Conservation (phyloP, 805 yeast genomes). For the Candida railenensis region DNA sequence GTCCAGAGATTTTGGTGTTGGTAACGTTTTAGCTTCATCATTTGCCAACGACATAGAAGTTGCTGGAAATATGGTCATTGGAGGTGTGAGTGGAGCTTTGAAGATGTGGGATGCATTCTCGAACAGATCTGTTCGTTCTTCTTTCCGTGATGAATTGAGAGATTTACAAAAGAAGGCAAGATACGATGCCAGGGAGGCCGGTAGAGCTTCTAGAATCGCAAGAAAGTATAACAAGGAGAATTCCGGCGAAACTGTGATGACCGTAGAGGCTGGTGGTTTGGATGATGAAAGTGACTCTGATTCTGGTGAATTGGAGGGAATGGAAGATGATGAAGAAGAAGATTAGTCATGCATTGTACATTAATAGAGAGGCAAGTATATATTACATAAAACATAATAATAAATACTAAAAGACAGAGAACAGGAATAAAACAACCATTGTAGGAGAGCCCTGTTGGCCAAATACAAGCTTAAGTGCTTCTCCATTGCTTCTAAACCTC, state of each 20-base stretch:
- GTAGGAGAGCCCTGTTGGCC: too few relatives aligned
- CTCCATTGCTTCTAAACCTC: too few relatives aligned
- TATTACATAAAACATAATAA: background rate
- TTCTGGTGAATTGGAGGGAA: constrained; percentile 45
- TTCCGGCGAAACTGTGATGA: constrained; percentile 54
- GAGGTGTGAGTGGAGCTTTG: constrained; percentile 81
- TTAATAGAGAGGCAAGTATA: background rate
- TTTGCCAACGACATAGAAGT: constrained; percentile 89
- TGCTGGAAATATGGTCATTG: constrained; percentile 79
- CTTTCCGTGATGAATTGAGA: constrained; percentile 60
- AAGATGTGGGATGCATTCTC: constrained; percentile 92
- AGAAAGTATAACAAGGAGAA: constrained; percentile 59
- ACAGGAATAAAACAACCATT: background rate
- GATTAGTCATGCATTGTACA: constrained; percentile 1
- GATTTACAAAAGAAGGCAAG: constrained; percentile 56
- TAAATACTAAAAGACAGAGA: background rate
- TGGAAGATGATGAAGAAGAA: constrained; percentile 20
- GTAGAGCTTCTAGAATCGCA: constrained; percentile 71
- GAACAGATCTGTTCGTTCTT: constrained; percentile 71
- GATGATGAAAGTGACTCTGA: constrained; percentile 60
- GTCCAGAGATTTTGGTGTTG: constrained; percentile 90
- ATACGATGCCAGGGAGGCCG: constrained; percentile 51
- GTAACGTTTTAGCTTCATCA: constrained; percentile 78
- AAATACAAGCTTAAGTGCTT: too few relatives aligned
- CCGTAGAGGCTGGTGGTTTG: constrained; percentile 59